These are phyloP conservation scores for Eragrostis nindensis DNA, from an alignment of 176 grass and related monocot genomes.

Conservation along the genomic window DNA sequence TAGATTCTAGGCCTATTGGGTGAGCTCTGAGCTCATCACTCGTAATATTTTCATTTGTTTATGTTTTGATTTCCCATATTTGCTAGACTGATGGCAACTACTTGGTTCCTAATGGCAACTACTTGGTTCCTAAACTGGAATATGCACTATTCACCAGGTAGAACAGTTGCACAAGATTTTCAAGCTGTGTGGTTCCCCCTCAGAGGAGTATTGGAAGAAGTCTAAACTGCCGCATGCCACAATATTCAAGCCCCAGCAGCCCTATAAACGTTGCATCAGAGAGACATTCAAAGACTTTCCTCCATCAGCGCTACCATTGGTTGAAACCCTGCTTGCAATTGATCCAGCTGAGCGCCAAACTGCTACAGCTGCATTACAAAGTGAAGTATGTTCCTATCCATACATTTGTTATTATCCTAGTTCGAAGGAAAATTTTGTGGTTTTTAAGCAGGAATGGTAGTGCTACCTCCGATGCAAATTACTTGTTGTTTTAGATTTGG, in stretches of 20 bases:
- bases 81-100: conserved; percentile 16
- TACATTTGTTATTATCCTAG: background rate
- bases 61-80: conserved; percentile 13
- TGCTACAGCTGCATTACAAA: conserved; percentile 59
- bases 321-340: conserved; percentile 68
- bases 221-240: conserved; percentile 67
- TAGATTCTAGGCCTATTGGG: background rate
- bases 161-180: conserved; percentile 77
- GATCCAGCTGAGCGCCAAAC: conserved; percentile 62
- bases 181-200: conserved; percentile 67
- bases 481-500: no score
- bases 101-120: background rate
- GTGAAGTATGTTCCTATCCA: conserved; percentile 49
- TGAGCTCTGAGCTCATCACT: background rate
- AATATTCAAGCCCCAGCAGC: conserved; percentile 63
- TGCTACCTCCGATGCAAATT: no score
- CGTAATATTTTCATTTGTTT: background rate
- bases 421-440: background rate
- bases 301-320: conserved; percentile 49
- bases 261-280: conserved; percentile 60
- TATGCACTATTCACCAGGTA: conserved; percentile 49
- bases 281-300: conserved; percentile 70
- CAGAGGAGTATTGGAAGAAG: conserved; percentile 73
- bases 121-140: conserved; percentile 28
- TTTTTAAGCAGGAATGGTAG: conserved; percentile 3